Evolutionary conservation across 2,329 filamentous ascomycete species (phyloP), one percentile per base, ranked within the genome.

Genomic region (Sclerotinia borealis): DNA sequence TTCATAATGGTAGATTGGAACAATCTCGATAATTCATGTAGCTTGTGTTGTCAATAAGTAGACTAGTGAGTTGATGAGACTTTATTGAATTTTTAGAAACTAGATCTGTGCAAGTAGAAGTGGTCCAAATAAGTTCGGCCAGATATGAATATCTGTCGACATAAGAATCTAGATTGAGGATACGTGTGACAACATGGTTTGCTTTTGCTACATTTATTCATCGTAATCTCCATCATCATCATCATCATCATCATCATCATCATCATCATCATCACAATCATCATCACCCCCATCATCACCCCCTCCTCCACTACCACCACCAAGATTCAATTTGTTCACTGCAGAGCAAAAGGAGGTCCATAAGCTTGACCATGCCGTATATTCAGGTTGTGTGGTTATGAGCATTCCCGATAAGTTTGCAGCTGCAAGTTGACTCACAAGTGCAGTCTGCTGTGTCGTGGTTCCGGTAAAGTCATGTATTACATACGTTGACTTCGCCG

Each of bases 391-490:
- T 17, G 68, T 69, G 7, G 69, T 70, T 34, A 69, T 64, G 19
- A 68, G 59, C 19, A 66, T 51, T 17, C 67, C 67, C 17, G 58
- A 61, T 27, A 70, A 27, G 29, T 67, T 66, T 22, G 66, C 48
- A 45, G 66, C 61, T 9, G 67, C 63, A 34, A 70, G 60, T 25
- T 66, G 61, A 29, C n/a, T 59, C n/a, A 69, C 55, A 10, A 70
- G 45, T 34, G 65, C 64, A 5, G 56, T 50, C 49, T 70, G 68
- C 13, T 64, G 45, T 2, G 25, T 13, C 13, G 45, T 36, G 19
- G 61, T 63, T 10, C 45, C 58, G 0, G 61, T 63, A n/a, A 71
- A 70, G 56, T 67, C 65, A 43, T 71, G 65, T 37, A 71, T 68
- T 17, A 68, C 47, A 50, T 61, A 65, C 1, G 66, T 67, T 13